Base-by-base conservation (phyloP, 2,329 filamentous ascomycete species). In the Aspergillus thermomutatus region DNA sequence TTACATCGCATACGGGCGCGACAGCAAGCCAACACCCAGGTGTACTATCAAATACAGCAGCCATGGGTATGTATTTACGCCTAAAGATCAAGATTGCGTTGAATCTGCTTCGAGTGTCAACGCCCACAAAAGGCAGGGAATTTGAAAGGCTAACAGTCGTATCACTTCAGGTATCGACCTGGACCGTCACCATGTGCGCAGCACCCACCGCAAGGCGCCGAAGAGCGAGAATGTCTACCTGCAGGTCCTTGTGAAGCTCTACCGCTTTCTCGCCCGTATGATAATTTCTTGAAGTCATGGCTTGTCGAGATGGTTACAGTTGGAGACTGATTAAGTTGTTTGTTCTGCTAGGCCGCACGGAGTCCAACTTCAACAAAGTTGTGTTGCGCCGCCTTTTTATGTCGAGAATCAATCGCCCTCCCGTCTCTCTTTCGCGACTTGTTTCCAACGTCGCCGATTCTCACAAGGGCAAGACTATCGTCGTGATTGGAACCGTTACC, bases 161-260 rank as follows among this genome's bases (percentile, higher is more conserved):
- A 60, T 23, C 51, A 62, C 58, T 52, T 50, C 63, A 80, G 79
- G 79, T 80, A 81, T 81, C 77, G 80, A 82, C 75, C 75, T 82
- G 72, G 81, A 85, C 77, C 78, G 78, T 75, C 83, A 86, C 78
- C 83, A 86, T 80, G 82, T 85, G 76, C 80, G 81, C 77, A 78
- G 75, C 80, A 82, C 76, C 77, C 92, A 96, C 85, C 91, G 92
- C 80, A 91, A 90, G 86, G 91, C 91, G 70, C 91, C 92, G 76
- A 97, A 97, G 90, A 96, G 90, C 83, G 90, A 96, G 84, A 96
- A 97, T 86, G 91, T 93, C 75, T 96, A 97, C 82, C 85, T 96
- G 72, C 93, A 93, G 86, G 87, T 97, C 78, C 84, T 97, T 78
- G 92, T 97, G 81, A 97, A 97, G 89, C 89, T 96, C 55, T 96